Base-by-base conservation (phyloP, 805 yeast genomes). In the Spathaspora girioi region DNA sequence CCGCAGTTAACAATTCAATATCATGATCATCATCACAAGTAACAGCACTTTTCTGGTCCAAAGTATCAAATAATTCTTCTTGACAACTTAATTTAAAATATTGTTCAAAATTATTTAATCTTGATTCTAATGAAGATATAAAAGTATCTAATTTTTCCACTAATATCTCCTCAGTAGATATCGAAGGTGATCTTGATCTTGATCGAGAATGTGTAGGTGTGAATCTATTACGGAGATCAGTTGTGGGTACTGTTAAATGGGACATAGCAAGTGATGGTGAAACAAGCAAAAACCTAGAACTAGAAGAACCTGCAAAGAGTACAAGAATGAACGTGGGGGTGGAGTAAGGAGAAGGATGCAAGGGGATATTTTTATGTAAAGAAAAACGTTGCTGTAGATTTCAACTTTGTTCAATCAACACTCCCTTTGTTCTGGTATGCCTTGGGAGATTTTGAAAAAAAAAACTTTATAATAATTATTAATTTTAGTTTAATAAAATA, bases 141-240 rank as follows among this genome's bases (percentile, higher is more conserved):
- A 74, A 74, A n/a, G 57, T 56, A 49, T 74, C 78, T 35, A 74
- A 56, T 47, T 68, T 70, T 50, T 73, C 78, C 7, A 73, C 69
- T 51, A 74, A 61, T 2, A 69, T 49, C 55, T 73, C 78, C 46
- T 74, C 78, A 0, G 77, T 67, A 1, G 70, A 44, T 5, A 20
- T 20, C 27, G 32, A 17, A 14, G 20, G 12, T 11, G 38, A 23
- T 8, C 15, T 10, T 1, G 47, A 27, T 29, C 15, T 11, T 12
- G 47, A 44, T 2, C 32, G 15, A 8, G 35, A 44, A 9, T 17
- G 19, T 7, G 46, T 8, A 44, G 38, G 17, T 6, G 35, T 17
- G 19, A 43, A 43, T 43, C 46, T 26, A 17, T 18, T 43, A 8
- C 32, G 14, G 2, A 43, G 3, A n/a, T 43, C 46, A 18, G 32